Evolutionary conservation across 1,284 basidiomycete species (phyloP), one percentile per base, ranked within the genome.

Genomic region (Phylloboletellus chloephorus): DNA sequence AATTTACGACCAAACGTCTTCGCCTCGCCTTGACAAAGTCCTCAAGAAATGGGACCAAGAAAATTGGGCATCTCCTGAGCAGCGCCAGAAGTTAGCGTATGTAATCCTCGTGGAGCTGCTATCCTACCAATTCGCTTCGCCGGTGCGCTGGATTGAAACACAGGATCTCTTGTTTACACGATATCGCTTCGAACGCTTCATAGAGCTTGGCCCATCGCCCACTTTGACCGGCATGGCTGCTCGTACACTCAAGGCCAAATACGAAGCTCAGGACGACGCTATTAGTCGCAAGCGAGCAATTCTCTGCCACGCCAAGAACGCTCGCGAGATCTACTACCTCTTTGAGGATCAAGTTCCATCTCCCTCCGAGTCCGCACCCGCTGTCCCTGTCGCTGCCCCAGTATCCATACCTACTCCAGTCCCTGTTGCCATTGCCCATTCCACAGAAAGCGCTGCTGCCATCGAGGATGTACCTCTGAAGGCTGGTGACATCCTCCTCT

Each of bases 141-240:
- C 93, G 9, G 94, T 98, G 19, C 84, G 93, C 43, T 98, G 95
- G 95, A 98, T 98, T 58, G 89, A 98, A 70, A 98, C 95, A 0
- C 95, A 98, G 62, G 95, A 98, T 58, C 78, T 90, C 33, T 76
- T 98, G 47, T 98, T 98, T 72, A 79, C 72, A 5, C 69, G 82
- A n/a, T 96, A 82, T 73, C 73, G 78, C 47, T 97, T 97, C 56
- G 94, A 98, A 68, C 81, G 95, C 20, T 76, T 98, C 57, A 84
- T 98, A 60, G 95, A 98, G 65, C 75, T 98, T 46, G 95, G 96
- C 31, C 96, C 96, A 39, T 92, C 90, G 8, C 95, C 96, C 3
- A 97, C 93, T 3, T 78, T 98, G 46, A 90, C 91, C 5, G 89
- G 94, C 35, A 98, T 98, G 95, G 96, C 95, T 1, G 78, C 79